phyloP scores from a whole-genome alignment of 768 basidiomycete species.

The Bullera alba region DNA sequence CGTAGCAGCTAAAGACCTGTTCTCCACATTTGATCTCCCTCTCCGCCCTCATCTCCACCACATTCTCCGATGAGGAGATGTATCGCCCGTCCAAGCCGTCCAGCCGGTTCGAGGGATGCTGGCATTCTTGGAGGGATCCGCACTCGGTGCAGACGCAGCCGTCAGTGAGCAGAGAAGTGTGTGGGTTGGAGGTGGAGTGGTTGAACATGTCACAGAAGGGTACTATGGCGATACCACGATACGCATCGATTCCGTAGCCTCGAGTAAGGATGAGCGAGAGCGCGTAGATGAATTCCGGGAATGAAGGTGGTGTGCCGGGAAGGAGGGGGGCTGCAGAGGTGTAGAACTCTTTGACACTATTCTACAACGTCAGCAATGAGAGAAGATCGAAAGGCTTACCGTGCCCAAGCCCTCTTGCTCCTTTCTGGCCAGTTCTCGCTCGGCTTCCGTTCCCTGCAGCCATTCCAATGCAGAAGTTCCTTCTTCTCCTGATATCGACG shows the following conservation, averaged over 20 bases:
- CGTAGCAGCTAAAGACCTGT: conserved; percentile 18
- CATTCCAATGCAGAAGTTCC: conserved; percentile 32
- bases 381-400: conserved; percentile 7
- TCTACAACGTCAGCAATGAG: background rate
- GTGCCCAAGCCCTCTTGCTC: conserved; percentile 18
- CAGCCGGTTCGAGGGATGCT: too few species aligned
- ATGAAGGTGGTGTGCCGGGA: conserved; percentile 18
- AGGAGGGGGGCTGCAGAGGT: background rate
- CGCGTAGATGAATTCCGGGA: conserved; percentile 52
- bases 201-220: conserved; percentile 65
- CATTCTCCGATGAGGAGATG: conserved; percentile 4
- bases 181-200: conserved; percentile 19
- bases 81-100: background rate
- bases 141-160: conserved; percentile 16
- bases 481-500: conserved; percentile 23
- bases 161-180: conserved; percentile 13
- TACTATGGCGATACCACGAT: conserved; percentile 72
- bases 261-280: conserved; percentile 69
- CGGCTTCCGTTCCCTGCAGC: conserved; percentile 38
- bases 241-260: conserved; percentile 75
- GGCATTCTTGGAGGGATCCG: conserved; percentile 15
- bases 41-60: conserved; percentile 16
- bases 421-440: conserved; percentile 21
- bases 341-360: background rate
- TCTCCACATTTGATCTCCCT: conserved; percentile 2